These are phyloP conservation scores for Curvularia lunata DNA, from an alignment of 2,329 filamentous ascomycete species.

Conservation along the genomic window DNA sequence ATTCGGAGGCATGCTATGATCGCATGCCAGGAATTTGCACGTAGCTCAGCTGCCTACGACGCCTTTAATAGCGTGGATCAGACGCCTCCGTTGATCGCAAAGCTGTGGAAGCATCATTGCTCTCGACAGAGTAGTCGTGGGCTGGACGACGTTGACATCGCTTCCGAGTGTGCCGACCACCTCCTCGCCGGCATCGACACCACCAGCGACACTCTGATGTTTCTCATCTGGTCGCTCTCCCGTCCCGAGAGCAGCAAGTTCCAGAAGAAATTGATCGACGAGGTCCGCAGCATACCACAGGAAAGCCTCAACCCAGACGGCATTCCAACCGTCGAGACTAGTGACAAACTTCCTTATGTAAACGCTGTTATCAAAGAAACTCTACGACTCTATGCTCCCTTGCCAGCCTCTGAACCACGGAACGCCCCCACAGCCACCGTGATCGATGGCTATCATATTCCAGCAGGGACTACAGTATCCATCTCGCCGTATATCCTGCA, in stretches of 20 bases:
- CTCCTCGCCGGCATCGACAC: constrained; percentile 61
- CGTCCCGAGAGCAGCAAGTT: constrained; percentile 17
- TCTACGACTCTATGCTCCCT: not conserved
- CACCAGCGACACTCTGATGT: constrained; percentile 59
- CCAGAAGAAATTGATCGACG: not conserved
- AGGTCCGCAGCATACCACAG: not conserved
- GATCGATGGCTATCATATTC: not conserved
- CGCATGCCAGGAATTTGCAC: not conserved
- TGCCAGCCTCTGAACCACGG: not conserved
- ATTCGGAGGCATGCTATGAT: not conserved
- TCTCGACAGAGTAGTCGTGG: not conserved
- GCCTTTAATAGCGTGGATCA: not conserved
- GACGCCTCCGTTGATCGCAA: not conserved
- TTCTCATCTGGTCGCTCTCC: constrained; percentile 42
- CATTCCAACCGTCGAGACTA: not conserved
- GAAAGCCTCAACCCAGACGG: not conserved
- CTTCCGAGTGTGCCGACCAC: constrained; percentile 62
- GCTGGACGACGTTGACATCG: constrained; percentile 55
- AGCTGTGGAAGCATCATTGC: not conserved
- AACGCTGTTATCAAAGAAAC: not conserved
- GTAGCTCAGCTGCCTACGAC: not conserved
- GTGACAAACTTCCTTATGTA: not conserved
- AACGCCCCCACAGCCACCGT: not conserved
- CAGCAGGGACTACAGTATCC: not conserved
- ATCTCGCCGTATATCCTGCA: not conserved